A percentile compares a stretch with the other conserved stretches of the same genome.
These are phyloP conservation scores for Trichophyton rubrum DNA, from an alignment of 2,329 filamentous ascomycete species.

Conservation along the genomic window DNA sequence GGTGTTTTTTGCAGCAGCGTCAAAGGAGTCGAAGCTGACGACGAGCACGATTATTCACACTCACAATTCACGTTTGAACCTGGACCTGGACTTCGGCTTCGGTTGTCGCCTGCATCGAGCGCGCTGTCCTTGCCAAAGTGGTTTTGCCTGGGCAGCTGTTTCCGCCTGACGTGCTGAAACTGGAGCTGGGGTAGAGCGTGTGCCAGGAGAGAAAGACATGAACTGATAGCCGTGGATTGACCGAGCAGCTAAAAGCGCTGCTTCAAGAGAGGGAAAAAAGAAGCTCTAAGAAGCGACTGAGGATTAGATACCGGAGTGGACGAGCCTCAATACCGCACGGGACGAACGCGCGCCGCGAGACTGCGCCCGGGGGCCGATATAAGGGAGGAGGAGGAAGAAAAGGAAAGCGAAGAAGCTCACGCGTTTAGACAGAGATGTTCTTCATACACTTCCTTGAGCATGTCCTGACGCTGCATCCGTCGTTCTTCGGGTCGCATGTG, in stretches of 20 bases:
- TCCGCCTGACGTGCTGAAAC: neutral
- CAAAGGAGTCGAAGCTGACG: neutral
- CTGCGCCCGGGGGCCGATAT: neutral
- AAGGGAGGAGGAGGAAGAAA: neutral
- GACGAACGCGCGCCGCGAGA: neutral
- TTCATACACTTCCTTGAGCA: conserved; percentile 97
- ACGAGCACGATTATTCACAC: too few relatives aligned
- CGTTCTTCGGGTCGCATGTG: conserved; percentile 91
- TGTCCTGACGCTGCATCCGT: conserved; percentile 87
- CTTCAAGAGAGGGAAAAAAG: neutral
- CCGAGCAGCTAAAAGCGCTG: neutral
- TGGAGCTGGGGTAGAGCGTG: neutral
- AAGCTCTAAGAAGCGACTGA: neutral
- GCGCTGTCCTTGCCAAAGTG: neutral
- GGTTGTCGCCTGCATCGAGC: neutral
- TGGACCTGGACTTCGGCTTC: neutral
- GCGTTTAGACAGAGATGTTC: conserved; percentile 53
- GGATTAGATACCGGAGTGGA: neutral
- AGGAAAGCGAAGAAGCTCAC: neutral
- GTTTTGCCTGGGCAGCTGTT: neutral
- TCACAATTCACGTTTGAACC: too few relatives aligned
- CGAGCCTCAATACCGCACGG: neutral
- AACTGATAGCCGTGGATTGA: neutral
- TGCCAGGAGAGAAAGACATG: neutral
- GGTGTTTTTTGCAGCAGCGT: neutral